Percentiles rank a stretch among this genome's conserved stretches.
phyloP scores from a whole-genome alignment of 805 yeast genomes.

The Metschnikowia cerradonensis region DNA sequence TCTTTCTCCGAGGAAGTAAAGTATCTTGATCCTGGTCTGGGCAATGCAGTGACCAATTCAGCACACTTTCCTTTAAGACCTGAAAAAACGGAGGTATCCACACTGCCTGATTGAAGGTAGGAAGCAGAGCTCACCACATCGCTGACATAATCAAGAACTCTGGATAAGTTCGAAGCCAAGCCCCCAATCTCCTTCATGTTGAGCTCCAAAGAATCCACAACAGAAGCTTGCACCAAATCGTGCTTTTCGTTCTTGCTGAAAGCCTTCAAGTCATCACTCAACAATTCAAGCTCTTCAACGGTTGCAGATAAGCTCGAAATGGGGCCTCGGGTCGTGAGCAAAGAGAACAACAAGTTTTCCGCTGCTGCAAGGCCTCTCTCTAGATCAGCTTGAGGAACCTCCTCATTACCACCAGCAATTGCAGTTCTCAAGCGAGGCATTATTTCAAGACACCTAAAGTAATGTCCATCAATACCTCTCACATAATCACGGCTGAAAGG shows the following conservation, averaged over 20 bases:
- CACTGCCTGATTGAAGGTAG: constrained; percentile 4
- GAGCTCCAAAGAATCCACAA: constrained; percentile 16
- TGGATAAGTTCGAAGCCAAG: constrained; percentile 6
- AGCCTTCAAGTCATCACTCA: constrained; percentile 15
- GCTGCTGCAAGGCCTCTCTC: constrained; percentile 72
- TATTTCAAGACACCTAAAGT: constrained; percentile 69
- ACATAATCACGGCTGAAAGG: constrained; percentile 39
- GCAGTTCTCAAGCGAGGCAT: constrained; percentile 74
- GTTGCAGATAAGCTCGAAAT: constrained; percentile 31
- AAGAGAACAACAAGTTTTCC: constrained; percentile 62
- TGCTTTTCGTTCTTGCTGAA: constrained; percentile 13
- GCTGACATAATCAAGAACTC: constrained; percentile 13
- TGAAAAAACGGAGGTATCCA: constrained; percentile 5
- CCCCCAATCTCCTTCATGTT: constrained; percentile 17
- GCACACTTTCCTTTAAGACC: constrained; percentile 7
- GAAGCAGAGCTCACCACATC: constrained; percentile 7
- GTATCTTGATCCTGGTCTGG: constrained; percentile 3
- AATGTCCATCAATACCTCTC: constrained; percentile 46
- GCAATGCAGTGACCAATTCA: constrained; percentile 2
- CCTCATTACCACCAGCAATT: constrained; percentile 58
- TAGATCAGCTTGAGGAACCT: constrained; percentile 69
- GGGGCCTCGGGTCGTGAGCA: constrained; percentile 53
- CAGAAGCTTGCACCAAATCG: constrained; percentile 16
- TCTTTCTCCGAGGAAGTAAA: constrained; percentile 15
- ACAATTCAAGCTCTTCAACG: constrained; percentile 13